phyloP scores from a whole-genome alignment of 768 basidiomycete genomes.

The Termitomyces sp. region DNA sequence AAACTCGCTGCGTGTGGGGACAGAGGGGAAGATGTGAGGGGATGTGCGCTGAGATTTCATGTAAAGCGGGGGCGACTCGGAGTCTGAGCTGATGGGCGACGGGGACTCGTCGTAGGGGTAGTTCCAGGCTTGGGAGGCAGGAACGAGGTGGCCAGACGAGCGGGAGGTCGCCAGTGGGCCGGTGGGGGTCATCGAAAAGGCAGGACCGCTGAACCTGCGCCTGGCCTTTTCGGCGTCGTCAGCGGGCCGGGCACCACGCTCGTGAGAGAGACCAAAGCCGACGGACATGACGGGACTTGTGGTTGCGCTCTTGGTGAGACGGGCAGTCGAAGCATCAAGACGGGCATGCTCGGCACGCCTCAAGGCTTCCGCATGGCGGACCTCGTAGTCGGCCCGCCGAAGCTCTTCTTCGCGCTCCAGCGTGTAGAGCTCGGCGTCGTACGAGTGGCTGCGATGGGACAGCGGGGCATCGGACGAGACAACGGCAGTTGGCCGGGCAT shows the following conservation, averaged over 20 bases:
- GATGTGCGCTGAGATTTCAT: slow-evolving; percentile 23
- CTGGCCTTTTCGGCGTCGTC: slow-evolving; percentile 20
- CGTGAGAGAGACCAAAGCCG: slow-evolving; percentile 33
- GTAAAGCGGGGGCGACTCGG: slow-evolving; percentile 38
- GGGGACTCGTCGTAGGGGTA: slow-evolving; percentile 60
- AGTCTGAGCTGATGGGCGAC: slow-evolving; percentile 68
- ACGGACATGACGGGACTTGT: slow-evolving; percentile 49
- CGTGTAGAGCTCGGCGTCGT: slow-evolving; percentile 78
- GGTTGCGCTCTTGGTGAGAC: slow-evolving; percentile 59
- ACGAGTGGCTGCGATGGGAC: slow-evolving; percentile 49
- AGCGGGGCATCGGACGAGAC: slow-evolving; percentile 40
- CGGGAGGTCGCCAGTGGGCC: slow-evolving; percentile 25
- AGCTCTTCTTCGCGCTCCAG: slow-evolving; percentile 84
- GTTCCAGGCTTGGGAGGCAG: slow-evolving; percentile 23
- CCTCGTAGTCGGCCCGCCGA: slow-evolving; percentile 83
- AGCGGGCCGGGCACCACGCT: slow-evolving; percentile 15
- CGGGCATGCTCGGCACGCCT: slow-evolving; percentile 69
- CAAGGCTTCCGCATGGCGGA: slow-evolving; percentile 61
- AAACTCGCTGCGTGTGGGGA: slow-evolving; percentile 21
- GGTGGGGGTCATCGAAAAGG: slow-evolving; percentile 33
- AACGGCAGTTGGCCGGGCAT: slow-evolving; percentile 51
- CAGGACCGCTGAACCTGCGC: slow-evolving; percentile 52
- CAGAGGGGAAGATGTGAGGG: slow-evolving; percentile 3
- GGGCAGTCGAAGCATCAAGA: slow-evolving; percentile 30
- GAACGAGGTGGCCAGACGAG: too few relatives aligned